Evolutionary conservation across 768 basidiomycete genomes (phyloP), one percentile per base, ranked within the genome.

Genomic region (Tricholoma hemisulphureum): DNA sequence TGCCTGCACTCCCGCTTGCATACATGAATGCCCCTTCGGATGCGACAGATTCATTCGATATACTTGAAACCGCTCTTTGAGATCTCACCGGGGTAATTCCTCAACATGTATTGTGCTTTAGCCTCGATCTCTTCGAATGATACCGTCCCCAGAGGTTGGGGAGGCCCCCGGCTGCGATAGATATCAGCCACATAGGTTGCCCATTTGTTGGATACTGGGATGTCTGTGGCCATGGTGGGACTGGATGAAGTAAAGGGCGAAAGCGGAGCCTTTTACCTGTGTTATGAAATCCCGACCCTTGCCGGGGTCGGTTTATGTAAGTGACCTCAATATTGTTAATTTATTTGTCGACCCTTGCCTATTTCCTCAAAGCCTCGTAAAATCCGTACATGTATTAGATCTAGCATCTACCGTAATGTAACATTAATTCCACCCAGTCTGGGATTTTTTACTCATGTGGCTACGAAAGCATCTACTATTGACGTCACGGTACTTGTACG

Each of bases 1-100:
- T 81, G 1, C 93, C 93, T 9, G 93, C 92, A 60, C 84, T 90
- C 39, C 89, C 90, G 56, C 81, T 82, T 2, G 87, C 86, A 65
- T 93, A 95, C 73, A 84, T 77, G 73, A 86, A 95, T 8, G 89
- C 71, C 56, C 85, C 90, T 77, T 41, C 39, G 13, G 16, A 18
- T 18, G 37, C 18, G 21, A 43, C 16, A 18, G 48, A 16, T 28
- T 59, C 8, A 55, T 35, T 20, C 37, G 23, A 23, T 41, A 26
- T 29, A 3, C 13, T n/a, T 51, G 13, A n/a, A 51, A 11, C 48
- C 21, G 39, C 50, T 11, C 28, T 39, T 6, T 48, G 16, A 6
- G 21, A 7, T 52, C 28, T 31, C 65, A 84, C 88, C 80, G 46
- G 75, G 74, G 57, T 82, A 71, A 55, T 85, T 75, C 64, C 86